Conservation (phyloP, 2,329 filamentous ascomycete species). For the Chrysoporthe deuterocubensis region DNA sequence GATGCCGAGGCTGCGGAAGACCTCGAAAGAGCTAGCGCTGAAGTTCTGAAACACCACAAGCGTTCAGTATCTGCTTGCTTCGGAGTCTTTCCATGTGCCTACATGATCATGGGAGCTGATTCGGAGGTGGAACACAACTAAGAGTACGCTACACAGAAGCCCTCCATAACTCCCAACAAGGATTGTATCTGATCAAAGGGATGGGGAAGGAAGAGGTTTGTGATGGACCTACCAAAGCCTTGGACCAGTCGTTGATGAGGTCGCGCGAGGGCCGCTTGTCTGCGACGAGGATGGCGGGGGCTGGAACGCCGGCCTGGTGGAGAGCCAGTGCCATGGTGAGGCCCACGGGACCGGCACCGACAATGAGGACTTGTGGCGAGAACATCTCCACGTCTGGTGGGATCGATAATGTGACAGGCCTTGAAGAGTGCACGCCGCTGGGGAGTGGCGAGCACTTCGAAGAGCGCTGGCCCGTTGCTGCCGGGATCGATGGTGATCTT, state of each 20-base stretch:
- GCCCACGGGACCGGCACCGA: constrained; percentile 28
- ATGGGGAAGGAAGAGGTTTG: not conserved
- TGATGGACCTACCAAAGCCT: constrained; percentile 4
- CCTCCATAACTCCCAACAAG: not conserved
- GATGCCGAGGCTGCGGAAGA: constrained; percentile 24
- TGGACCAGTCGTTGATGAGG: constrained; percentile 4
- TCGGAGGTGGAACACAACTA: not conserved
- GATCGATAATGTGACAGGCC: too few species aligned
- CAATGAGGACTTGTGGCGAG: constrained; percentile 13
- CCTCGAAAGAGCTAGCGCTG: constrained; percentile 24
- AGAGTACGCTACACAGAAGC: too few species aligned
- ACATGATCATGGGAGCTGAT: not conserved
- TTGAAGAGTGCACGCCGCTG: not conserved
- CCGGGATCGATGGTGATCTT: too few species aligned
- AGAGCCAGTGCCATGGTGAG: constrained; percentile 22
- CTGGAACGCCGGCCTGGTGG: constrained; percentile 16
- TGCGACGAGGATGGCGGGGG: constrained; percentile 16
- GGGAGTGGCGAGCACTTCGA: too few species aligned
- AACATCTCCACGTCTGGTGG: not conserved
- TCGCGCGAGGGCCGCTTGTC: constrained; percentile 16
- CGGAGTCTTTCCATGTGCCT: not conserved
- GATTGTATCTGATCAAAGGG: not conserved
- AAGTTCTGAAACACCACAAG: not conserved
- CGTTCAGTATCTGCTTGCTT: not conserved
- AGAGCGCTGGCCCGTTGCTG: too few species aligned